These are phyloP conservation scores for Hypoxylon sp. DNA, from an alignment of 2,329 filamentous ascomycete species.

Conservation along the genomic window DNA sequence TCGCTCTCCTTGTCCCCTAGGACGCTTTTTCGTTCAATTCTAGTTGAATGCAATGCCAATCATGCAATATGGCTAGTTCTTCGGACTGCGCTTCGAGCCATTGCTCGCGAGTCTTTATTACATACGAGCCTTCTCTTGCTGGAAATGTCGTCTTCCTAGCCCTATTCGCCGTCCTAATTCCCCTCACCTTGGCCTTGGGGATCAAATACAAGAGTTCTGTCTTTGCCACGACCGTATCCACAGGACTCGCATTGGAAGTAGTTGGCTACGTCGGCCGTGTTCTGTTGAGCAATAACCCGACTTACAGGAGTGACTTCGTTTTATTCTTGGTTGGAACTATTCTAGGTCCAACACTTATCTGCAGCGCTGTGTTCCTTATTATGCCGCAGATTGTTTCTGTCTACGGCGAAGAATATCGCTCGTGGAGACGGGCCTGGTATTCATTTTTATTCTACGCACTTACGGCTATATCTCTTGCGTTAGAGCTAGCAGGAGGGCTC, in stretches of 20 bases:
- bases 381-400: constrained; percentile 64
- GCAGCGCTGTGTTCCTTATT: constrained; percentile 61
- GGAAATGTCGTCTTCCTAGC: constrained; percentile 61
- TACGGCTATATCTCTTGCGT: constrained; percentile 47
- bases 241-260: constrained; percentile 61
- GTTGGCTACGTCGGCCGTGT: constrained; percentile 64
- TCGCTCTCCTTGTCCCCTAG: neutral
- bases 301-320: constrained; percentile 58
- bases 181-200: constrained; percentile 58
- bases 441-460: constrained; percentile 48
- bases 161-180: constrained; percentile 59
- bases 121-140: constrained; percentile 56
- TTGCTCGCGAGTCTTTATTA: constrained; percentile 54
- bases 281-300: constrained; percentile 57
- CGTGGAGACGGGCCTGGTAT: constrained; percentile 55
- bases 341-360: constrained; percentile 64
- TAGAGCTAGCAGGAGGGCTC: constrained; percentile 60
- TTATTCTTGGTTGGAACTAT: constrained; percentile 64
- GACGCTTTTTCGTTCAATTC: constrained; percentile 10
- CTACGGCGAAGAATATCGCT: constrained; percentile 62
- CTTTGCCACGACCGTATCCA: constrained; percentile 60
- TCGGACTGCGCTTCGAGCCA: constrained; percentile 40
- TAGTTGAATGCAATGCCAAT: constrained; percentile 36
- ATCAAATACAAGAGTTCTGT: constrained; percentile 58
- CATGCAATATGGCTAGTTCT: constrained; percentile 46